Percentiles rank a stretch among this genome's conserved stretches.
Evolutionary conservation across 1,284 basidiomycete species (phyloP).

Genomic region (Cutaneotrichosporon mucoides): DNA sequence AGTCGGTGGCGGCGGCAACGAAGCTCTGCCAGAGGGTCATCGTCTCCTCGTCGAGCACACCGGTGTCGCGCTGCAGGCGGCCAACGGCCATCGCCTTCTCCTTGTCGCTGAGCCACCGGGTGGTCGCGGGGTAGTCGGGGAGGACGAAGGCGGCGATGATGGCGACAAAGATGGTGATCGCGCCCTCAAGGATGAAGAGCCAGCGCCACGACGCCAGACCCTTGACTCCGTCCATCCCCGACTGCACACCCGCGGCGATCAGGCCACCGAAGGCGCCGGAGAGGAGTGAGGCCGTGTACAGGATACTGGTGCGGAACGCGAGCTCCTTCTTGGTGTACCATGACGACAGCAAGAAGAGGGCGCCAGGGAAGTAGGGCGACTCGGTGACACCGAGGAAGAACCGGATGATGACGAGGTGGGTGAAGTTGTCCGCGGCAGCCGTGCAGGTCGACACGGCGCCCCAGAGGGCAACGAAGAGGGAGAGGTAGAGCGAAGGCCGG

Average conservation of each 20-base stretch:
- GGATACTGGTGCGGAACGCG: slow-evolving; percentile 14
- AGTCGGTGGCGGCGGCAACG: slow-evolving; percentile 24
- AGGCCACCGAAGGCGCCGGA: slow-evolving; percentile 33
- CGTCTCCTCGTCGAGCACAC: slow-evolving; percentile 18
- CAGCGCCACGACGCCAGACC: slow-evolving; percentile 18
- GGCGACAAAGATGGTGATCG: slow-evolving; percentile 31
- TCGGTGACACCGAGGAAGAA: slow-evolving; percentile 36
- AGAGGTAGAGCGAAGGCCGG: slow-evolving; percentile 14
- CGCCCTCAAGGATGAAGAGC: slow-evolving; percentile 27
- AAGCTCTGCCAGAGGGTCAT: slow-evolving; percentile 18
- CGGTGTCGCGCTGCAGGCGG: slow-evolving; percentile 16
- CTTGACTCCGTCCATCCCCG: slow-evolving; percentile 10
- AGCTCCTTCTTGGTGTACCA: slow-evolving; percentile 25
- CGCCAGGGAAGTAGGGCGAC: slow-evolving; percentile 34
- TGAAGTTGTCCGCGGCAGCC: slow-evolving; percentile 10
- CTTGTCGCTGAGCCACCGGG: slow-evolving; percentile 43
- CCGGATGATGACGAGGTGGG: slow-evolving; percentile 14
- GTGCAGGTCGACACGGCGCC: slow-evolving; percentile 12
- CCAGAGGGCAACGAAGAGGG: slow-evolving; percentile 17
- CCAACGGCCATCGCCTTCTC: slow-evolving; percentile 30
- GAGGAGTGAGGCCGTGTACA: slow-evolving; percentile 24
- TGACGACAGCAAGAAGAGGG: slow-evolving; percentile 21
- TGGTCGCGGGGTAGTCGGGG: slow-evolving; percentile 48
- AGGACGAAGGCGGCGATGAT: slow-evolving; percentile 32
- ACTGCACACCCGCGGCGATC: slow-evolving; percentile 28